Percentiles rank a stretch among this genome's conserved stretches.
phyloP scores from a whole-genome alignment of 2,329 filamentous ascomycete genomes.

The Hymenoscyphus infarciens region DNA sequence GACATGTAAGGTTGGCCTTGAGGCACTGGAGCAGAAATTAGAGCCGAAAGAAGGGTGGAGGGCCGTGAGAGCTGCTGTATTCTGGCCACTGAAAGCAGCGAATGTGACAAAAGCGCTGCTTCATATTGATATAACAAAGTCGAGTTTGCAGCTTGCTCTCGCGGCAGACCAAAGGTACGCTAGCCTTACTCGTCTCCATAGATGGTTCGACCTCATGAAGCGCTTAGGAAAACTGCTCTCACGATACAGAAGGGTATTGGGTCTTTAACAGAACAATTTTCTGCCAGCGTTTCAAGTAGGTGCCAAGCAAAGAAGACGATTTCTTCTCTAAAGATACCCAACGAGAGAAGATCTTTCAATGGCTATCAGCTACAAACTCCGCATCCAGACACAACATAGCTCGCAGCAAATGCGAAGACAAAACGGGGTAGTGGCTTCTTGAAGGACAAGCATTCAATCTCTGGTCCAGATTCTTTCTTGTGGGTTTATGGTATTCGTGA shows the following conservation, averaged over 20 bases:
- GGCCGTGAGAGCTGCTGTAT: background rate
- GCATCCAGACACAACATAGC: background rate
- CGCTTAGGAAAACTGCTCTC: constrained; percentile 1
- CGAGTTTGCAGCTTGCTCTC: constrained; percentile 10
- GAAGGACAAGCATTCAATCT: constrained; percentile 26
- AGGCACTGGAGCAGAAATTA: background rate
- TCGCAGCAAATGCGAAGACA: constrained; percentile 4
- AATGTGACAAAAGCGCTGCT: background rate
- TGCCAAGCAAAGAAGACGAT: background rate
- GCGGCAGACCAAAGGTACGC: constrained; percentile 10
- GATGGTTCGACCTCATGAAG: background rate
- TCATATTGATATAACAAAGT: constrained; percentile 9
- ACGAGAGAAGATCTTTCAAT: constrained; percentile 8
- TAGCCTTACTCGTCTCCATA: background rate
- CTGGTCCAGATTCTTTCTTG: constrained; percentile 37
- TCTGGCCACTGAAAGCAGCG: constrained; percentile 1
- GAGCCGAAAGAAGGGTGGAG: constrained; percentile 9
- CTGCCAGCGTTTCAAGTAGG: background rate
- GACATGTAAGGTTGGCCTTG: background rate
- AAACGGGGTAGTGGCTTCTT: constrained; percentile 37
- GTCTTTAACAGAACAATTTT: background rate
- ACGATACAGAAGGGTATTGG: background rate
- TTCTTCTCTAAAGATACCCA: constrained; percentile 3
- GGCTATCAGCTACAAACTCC: constrained; percentile 1
- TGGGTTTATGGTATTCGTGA: constrained; percentile 38